These are phyloP conservation scores for Rubia yunnanensis DNA, from an alignment of 257 asterid genomes.

Conservation along the genomic window DNA sequence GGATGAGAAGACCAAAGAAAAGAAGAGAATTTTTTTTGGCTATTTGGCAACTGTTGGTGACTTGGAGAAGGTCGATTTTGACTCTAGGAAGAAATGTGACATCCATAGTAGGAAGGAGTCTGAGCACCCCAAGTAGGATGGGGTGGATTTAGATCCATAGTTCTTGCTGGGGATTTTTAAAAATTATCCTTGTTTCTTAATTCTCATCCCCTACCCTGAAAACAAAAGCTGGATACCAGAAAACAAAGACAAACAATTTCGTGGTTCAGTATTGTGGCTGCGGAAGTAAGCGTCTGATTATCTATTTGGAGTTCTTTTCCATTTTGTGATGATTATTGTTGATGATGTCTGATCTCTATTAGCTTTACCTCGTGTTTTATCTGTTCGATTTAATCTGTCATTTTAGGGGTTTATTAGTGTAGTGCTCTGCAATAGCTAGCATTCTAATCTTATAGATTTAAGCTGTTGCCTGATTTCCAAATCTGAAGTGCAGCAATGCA, in stretches of 20 bases:
- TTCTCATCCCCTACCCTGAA: background rate
- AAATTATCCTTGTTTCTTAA: background rate
- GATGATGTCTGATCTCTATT: background rate
- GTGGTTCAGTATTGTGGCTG: background rate
- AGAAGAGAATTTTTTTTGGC: constrained; percentile 60
- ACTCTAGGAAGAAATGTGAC: constrained; percentile 63
- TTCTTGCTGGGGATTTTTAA: background rate
- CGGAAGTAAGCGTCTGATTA: background rate
- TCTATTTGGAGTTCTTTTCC: background rate
- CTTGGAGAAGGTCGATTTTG: constrained; percentile 68
- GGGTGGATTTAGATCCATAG: background rate
- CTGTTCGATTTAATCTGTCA: background rate
- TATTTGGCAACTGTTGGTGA: constrained; percentile 69
- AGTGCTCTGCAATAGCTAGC: background rate
- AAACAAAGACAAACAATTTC: background rate
- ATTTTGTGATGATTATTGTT: background rate
- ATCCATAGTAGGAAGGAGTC: constrained; percentile 53
- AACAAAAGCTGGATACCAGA: background rate
- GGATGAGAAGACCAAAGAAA: constrained; percentile 58
- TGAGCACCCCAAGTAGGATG: constrained; percentile 24
- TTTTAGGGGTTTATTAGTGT: background rate
- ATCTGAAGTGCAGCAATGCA: background rate
- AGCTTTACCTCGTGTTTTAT: background rate
- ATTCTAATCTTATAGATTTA: background rate
- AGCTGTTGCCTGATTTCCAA: background rate